A percentile compares a stretch with the other conserved stretches of the same genome.
Conservation (phyloP, 768 basidiomycete species). For the Daedaleopsis sinensis region DNA sequence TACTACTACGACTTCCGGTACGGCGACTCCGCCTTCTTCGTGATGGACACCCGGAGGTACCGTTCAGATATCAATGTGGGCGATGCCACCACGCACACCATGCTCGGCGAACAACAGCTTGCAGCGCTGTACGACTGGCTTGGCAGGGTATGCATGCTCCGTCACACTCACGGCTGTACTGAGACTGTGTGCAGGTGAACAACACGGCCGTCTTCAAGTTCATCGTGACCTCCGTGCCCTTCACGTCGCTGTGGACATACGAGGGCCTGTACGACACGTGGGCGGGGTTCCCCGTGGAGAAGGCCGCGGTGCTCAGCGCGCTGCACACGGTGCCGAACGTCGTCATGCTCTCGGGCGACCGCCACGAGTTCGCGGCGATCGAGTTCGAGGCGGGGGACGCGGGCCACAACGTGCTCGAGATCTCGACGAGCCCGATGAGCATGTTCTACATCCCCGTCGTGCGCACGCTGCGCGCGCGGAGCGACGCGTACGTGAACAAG, state of each 20-base stretch:
- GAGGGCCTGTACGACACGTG: conserved; percentile 70
- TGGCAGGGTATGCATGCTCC: conserved; percentile 40
- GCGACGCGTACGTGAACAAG: conserved; percentile 45
- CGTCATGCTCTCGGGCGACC: conserved; percentile 69
- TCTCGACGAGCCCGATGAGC: conserved; percentile 71
- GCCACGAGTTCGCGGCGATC: conserved; percentile 79
- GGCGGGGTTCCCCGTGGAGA: conserved; percentile 65
- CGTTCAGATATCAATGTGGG: conserved; percentile 45
- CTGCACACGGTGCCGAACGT: conserved; percentile 73
- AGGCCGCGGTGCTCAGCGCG: conserved; percentile 54
- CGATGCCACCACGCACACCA: conserved; percentile 50
- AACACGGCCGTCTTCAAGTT: conserved; percentile 77
- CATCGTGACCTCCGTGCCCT: conserved; percentile 72
- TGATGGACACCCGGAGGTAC: conserved; percentile 72
- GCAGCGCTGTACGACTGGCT: conserved; percentile 66
- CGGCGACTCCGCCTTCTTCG: conserved; percentile 75
- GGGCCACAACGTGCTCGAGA: conserved; percentile 54
- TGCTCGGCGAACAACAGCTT: conserved; percentile 72
- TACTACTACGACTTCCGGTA: conserved; percentile 65
- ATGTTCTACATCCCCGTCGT: conserved; percentile 70
- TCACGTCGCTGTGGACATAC: conserved; percentile 71
- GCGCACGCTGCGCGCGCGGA: conserved; percentile 51
- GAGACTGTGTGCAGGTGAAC: conserved; percentile 51
- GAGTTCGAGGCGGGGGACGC: conserved; percentile 50
- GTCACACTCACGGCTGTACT: no score